Evolutionary conservation across 1,284 basidiomycete species (phyloP).

Genomic region (Ceratobasidium sp.): DNA sequence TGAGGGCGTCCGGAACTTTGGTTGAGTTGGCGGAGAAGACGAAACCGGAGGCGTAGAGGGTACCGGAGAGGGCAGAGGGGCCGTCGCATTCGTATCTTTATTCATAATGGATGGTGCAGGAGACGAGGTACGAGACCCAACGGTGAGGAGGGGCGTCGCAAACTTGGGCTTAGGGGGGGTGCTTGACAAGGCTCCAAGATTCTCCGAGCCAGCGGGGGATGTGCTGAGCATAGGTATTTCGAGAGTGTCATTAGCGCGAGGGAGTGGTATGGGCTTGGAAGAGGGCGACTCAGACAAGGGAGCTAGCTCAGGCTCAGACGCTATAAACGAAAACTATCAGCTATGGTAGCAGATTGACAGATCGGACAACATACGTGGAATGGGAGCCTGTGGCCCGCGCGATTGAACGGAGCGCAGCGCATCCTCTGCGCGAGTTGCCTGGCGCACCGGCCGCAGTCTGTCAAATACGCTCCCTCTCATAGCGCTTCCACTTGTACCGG

Average conservation of each 20-base stretch:
- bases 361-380: background rate
- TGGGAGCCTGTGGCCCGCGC: slow-evolving; percentile 1
- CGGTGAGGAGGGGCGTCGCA: background rate
- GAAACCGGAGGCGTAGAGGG: background rate
- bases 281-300: slow-evolving; percentile 35
- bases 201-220: background rate
- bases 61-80: background rate
- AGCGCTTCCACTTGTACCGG: background rate
- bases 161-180: slow-evolving; percentile 7
- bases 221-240: background rate
- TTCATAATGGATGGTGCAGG: background rate
- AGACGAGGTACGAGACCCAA: background rate
- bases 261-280: slow-evolving; percentile 1
- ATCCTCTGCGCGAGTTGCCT: slow-evolving; percentile 36
- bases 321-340: slow-evolving; percentile 11
- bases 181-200: background rate
- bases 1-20: slow-evolving; percentile 33
- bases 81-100: background rate
- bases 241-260: background rate
- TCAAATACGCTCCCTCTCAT: background rate
- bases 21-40: slow-evolving; percentile 3
- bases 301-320: slow-evolving; percentile 24
- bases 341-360: background rate
- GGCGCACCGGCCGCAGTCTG: slow-evolving; percentile 23
- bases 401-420: slow-evolving; percentile 20